Conservation (phyloP, 2,329 filamentous ascomycete genomes). For the Fusarium brevicatenulatum region DNA sequence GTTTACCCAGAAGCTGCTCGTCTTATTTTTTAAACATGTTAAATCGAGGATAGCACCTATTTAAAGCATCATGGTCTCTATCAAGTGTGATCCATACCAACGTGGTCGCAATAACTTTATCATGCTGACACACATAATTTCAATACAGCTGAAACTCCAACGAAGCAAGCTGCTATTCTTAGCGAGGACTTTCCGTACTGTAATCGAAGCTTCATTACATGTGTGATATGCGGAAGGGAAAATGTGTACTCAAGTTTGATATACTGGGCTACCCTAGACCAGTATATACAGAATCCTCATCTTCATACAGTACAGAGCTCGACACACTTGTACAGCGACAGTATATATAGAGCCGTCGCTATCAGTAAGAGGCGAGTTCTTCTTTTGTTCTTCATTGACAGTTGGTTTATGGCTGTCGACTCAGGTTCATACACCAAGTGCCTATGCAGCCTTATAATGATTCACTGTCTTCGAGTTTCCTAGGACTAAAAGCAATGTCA, state of each 20-base stretch:
- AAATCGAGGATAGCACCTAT: not conserved
- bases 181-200: no score
- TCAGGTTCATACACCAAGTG: not conserved
- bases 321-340: not conserved
- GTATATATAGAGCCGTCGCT: not conserved
- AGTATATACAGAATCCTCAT: not conserved
- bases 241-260: not conserved
- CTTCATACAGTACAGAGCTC: not conserved
- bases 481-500: not conserved
- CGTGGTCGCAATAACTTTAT: no score
- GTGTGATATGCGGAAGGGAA: not conserved
- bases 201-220: not conserved
- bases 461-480: not conserved
- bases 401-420: not conserved
- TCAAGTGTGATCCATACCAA: no score
- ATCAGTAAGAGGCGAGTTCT: not conserved
- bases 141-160: not conserved
- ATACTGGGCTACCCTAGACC: not conserved
- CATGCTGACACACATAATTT: not conserved
- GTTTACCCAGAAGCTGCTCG: not conserved
- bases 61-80: not conserved
- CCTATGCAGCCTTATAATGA: not conserved
- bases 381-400: not conserved
- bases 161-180: not conserved
- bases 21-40: slow-evolving; percentile 5